Evolutionary conservation across 257 asterid genomes (phyloP), one percentile per base, ranked within the genome.

Genomic region (Solanum rostratum): DNA sequence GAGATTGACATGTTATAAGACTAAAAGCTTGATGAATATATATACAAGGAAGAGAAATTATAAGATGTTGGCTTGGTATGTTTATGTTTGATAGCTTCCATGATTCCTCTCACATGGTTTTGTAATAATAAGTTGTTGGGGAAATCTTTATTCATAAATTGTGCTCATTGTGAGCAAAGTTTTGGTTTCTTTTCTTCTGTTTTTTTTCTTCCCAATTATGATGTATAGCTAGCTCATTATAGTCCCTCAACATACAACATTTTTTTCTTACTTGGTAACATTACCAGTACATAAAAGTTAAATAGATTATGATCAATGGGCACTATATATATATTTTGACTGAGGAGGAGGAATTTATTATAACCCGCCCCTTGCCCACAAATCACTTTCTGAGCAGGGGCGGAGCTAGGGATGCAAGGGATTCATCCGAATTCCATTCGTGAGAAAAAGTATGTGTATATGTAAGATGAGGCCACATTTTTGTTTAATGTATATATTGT

Each of bases 101-200:
- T 85, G 89, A 88, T 86, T 85, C 82, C 83, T 82, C 86, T 84
- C 86, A 86, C 85, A 79, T 85, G 88, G 70, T 27, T 84, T 82
- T 45, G 86, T 87, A 88, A 89, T 91, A 66, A 86, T 87, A 87
- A 87, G 90, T 73, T 89, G 90, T 87, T 89, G 89, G 87, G 88
- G 78, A 66, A 83, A 84, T 82, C 85, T 80, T 82, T 84, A 65
- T 80, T 57, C 84, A 30, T 52, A 50, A 41, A 85, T 43, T 62
- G 12, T 80, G 83, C 70, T 74, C 84, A 16, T 2, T 52, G 82
- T 84, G 73, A 82, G 84, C 84, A 79, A 80, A 10, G 11, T 9
- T 12, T 81, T 24, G 39, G 39, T 33, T 33, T 8, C 70, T 41
- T 60, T 5, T 65, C 22, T 15, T 29, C 84, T 49, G 37, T 4